Evolutionary conservation across 2,329 filamentous ascomycete genomes (phyloP), one percentile per base, ranked within the genome.

Genomic region (Xylaria polymorpha): DNA sequence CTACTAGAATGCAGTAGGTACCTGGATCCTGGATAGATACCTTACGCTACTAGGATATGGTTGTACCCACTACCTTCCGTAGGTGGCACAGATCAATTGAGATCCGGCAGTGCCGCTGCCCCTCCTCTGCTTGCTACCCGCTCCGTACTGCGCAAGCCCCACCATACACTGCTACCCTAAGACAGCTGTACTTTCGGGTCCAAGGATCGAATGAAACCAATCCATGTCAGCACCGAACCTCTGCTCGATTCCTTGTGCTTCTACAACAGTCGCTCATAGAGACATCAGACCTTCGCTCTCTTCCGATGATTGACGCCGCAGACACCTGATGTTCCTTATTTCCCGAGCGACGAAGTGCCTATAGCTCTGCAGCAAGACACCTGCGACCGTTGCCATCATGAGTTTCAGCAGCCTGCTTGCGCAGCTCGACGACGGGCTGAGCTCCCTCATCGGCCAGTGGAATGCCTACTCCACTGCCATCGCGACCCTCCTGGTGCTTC

Each of bases 401-500:
- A 74, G 77, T 71, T 63, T 87, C 79, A 85, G 89, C 74, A 84
- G 84, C 70, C 67, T 90, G 56, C 80, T 94, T 77, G 85, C 90
- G 76, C 86, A 88, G 81, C 83, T 97, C 74, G 94, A 98, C 82
- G 85, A 88, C 74, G 84, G 88, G 77, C 83, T 97, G 72, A 89
- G 90, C 61, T 85, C 87, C 70, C 81, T 95, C 61, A 83, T 97
- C 65, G 86, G 89, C 44, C 91, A 93, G 81, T 98, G 94, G 94
- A 94, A 96, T 79, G 81, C 87, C 73, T 92, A 92, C 83, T 93
- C 93, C 37, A 96, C 92, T 3, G 77, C 89, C 50, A 85, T 99
- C 72, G 86, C 89, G 55, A 87, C 91, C 29, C 77, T 88, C 69
- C 84, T 98, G 51, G 83, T 91, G 69, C 84, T 86, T 64, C 87